Evolutionary conservation across 371 early-diverging fungal species (phyloP), one percentile per base, ranked within the genome.

Genomic region (Choanephora cucurbitarum): DNA sequence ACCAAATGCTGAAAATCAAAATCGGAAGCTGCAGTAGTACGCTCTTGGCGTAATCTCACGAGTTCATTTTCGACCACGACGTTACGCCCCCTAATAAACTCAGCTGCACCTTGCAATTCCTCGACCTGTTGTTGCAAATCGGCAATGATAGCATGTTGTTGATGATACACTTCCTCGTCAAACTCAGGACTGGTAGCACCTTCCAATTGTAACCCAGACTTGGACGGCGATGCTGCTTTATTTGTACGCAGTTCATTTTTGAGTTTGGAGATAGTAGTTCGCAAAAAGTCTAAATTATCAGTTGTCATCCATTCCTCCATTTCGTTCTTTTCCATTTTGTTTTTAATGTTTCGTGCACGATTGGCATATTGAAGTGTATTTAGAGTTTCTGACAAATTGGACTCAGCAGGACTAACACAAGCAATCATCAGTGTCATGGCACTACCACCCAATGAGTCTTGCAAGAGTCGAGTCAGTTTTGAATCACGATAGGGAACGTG

Each of bases 401-500:
- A 67, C 54, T 90, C 89, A 10, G 87, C 85, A 0, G 94, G 91
- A 58, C 88, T 86, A 7, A 93, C 89, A 77, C 97, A 97, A 0
- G 96, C 96, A 57, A 98, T 85, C 94, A 98, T 94, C 17, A 96
- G 69, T 0, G 97, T 92, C 28, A 88, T 87, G 23, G 91, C 84
- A 59, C 91, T 95, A 8, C 98, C 99, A 51, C 97, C 97, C 28
- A 99, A 78, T 34, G 95, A 95, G 68, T 96, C 95, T 76, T 99
- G 95, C 50, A 99, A 79, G 44, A 99, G 78, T 22, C 86, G 87
- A 0, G 99, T 99, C 19, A 99, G 84, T 69, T 99, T 99, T 14
- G 94, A 93, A 69, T 99, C 98, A 57, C 99, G 86, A 66, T 94
- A 99, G 3, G 99, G 99, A 5, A 99, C 85, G 66, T 92, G 91